phyloP scores from a whole-genome alignment of 225 moss, liverwort and hornwort species.

The Sphagnum tenellum region DNA sequence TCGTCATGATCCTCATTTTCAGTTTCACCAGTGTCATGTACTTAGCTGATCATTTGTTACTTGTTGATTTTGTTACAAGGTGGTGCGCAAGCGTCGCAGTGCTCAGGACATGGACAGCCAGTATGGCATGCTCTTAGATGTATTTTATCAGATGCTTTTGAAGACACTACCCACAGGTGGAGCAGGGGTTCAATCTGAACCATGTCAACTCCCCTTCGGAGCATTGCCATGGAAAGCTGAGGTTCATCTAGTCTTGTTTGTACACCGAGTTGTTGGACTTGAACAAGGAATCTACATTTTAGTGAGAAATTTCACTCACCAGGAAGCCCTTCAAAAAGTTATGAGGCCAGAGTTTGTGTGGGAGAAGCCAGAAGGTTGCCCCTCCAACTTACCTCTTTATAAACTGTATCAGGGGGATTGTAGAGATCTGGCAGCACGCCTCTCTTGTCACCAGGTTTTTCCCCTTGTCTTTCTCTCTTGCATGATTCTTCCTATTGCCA shows the following conservation, averaged over 20 bases:
- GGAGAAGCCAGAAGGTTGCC: slow-evolving; percentile 43
- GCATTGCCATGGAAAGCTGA: slow-evolving; percentile 58
- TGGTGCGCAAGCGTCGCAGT: slow-evolving; percentile 69
- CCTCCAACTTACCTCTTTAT: slow-evolving; percentile 51
- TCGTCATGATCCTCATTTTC: background rate
- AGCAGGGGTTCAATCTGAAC: slow-evolving; percentile 35
- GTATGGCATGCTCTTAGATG: slow-evolving; percentile 53
- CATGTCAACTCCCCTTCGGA: slow-evolving; percentile 69
- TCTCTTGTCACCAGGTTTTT: slow-evolving; percentile 69
- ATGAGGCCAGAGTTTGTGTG: slow-evolving; percentile 51
- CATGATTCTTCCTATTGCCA: too few relatives aligned
- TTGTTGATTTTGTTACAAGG: slow-evolving; percentile 12
- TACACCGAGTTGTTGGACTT: slow-evolving; percentile 64
- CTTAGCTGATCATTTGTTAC: too few relatives aligned
- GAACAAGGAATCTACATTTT: slow-evolving; percentile 55
- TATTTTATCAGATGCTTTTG: slow-evolving; percentile 62
- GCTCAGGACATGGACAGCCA: slow-evolving; percentile 69
- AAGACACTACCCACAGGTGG: slow-evolving; percentile 47
- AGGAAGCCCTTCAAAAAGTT: slow-evolving; percentile 30
- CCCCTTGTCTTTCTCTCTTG: too few relatives aligned
- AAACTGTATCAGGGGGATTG: slow-evolving; percentile 47
- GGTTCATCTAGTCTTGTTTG: slow-evolving; percentile 70
- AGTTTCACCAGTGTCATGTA: too few relatives aligned
- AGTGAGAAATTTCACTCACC: slow-evolving; percentile 52
- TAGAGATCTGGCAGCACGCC: slow-evolving; percentile 36